Conservation (phyloP, 495 filamentous ascomycete genomes). For the Penicillium bialowiezense region DNA sequence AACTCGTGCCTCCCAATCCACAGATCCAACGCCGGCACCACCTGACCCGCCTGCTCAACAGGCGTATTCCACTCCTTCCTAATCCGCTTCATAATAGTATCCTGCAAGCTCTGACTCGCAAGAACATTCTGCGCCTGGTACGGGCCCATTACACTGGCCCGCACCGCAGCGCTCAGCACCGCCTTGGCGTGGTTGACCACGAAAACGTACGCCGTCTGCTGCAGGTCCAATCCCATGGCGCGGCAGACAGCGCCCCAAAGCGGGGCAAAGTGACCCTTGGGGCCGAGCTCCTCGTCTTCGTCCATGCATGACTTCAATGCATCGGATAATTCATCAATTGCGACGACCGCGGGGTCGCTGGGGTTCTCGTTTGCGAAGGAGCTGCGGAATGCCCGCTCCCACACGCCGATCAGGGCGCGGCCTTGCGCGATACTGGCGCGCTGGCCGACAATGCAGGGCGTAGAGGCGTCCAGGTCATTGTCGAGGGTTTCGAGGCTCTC, state of each 20-base stretch:
- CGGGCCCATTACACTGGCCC: constrained; percentile 84
- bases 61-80: constrained; percentile 53
- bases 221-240: constrained; percentile 57
- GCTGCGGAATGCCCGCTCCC: constrained; percentile 69
- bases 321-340: constrained; percentile 39
- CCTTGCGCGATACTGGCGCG: constrained; percentile 84
- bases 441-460: constrained; percentile 81
- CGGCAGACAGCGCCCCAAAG: constrained; percentile 72
- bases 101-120: constrained; percentile 61
- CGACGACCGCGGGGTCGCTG: constrained; percentile 22
- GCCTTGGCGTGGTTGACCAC: constrained; percentile 87
- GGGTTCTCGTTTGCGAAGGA: constrained; percentile 22
- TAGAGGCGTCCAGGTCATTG: constrained; percentile 81
- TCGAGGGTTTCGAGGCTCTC: constrained; percentile 59
- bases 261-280: constrained; percentile 70
- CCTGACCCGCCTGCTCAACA: constrained; percentile 84
- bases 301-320: constrained; percentile 32
- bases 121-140: constrained; percentile 88
- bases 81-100: constrained; percentile 59
- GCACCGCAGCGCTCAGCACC: constrained; percentile 81
- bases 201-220: constrained; percentile 79
- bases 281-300: constrained; percentile 32
- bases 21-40: constrained; percentile 81
- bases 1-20: constrained; percentile 95
- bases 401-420: constrained; percentile 79